Evolutionary conservation across 2,329 filamentous ascomycete genomes (phyloP).

Genomic region (Trichophyton simii): DNA sequence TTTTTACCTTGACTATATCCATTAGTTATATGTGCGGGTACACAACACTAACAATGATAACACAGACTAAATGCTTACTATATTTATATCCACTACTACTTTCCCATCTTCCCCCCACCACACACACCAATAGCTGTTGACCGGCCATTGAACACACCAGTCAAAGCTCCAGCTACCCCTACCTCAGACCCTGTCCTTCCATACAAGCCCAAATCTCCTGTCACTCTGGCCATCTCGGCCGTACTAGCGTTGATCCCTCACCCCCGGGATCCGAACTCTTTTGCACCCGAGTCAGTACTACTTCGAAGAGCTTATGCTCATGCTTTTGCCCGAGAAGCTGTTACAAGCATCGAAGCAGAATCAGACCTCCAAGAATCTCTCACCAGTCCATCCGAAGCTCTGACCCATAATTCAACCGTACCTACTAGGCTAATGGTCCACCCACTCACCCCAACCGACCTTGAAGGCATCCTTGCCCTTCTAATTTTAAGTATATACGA

Average conservation of each 20-base stretch:
- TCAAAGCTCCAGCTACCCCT: conserved; percentile 21
- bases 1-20: not conserved
- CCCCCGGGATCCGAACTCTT: conserved; percentile 27
- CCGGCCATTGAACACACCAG: conserved; percentile 23
- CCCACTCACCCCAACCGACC: conserved; percentile 27
- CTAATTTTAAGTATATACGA: conserved; percentile 35
- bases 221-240: conserved; percentile 33
- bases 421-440: conserved; percentile 29
- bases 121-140: conserved; percentile 21
- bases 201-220: conserved; percentile 31
- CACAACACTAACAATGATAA: not conserved
- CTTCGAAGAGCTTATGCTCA: conserved; percentile 30
- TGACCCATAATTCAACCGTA: conserved; percentile 21
- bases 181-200: conserved; percentile 22
- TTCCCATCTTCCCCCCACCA: conserved; percentile 33
- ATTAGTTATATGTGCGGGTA: not conserved
- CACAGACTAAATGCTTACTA: conserved; percentile 35
- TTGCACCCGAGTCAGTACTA: conserved; percentile 23
- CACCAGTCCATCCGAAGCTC: conserved; percentile 30
- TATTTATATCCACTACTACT: conserved; percentile 35
- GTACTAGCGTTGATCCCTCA: conserved; percentile 33
- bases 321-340: conserved; percentile 28
- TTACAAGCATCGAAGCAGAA: conserved; percentile 30
- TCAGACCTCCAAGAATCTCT: conserved; percentile 31
- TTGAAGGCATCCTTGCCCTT: conserved; percentile 31